Percentiles rank a stretch among this genome's conserved stretches.
Conservation (phyloP, 2,329 filamentous ascomycete species). For the Penicillium sp. region DNA sequence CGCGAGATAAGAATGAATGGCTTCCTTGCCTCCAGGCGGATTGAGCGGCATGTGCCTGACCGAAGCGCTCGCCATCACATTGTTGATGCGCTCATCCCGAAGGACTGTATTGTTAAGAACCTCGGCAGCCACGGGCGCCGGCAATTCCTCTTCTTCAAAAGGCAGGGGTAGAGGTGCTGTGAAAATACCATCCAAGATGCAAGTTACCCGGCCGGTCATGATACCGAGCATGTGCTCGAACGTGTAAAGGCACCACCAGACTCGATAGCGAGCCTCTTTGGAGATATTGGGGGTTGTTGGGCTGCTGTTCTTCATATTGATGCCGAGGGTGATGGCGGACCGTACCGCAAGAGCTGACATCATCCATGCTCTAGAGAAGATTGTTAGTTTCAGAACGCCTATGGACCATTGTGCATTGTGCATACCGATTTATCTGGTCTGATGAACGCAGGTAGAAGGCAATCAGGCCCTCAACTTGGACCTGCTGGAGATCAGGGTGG, state of each 20-base stretch:
- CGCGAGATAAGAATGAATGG: conserved; percentile 20
- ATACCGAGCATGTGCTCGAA: conserved; percentile 48
- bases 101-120: conserved; percentile 33
- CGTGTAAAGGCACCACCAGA: conserved; percentile 48
- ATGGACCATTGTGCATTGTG: too few species aligned
- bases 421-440: too few species aligned
- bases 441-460: too few species aligned
- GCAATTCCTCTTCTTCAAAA: conserved; percentile 41
- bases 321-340: conserved; percentile 43
- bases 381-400: too few species aligned
- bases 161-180: conserved; percentile 45
- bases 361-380: conserved; percentile 45
- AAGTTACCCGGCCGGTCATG: conserved; percentile 48
- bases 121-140: conserved; percentile 31
- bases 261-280: conserved; percentile 47
- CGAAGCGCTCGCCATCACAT: conserved; percentile 30
- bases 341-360: conserved; percentile 45
- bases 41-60: conserved; percentile 34
- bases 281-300: conserved; percentile 36
- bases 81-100: conserved; percentile 33
- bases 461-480: too few species aligned
- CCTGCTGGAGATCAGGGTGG: too few species aligned
- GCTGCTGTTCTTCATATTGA: conserved; percentile 47
- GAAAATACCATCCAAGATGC: conserved; percentile 44
- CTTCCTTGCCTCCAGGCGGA: conserved; percentile 27